Base-by-base conservation (phyloP, 306 rosid genomes). In the Elaeagnus macrophylla region DNA sequence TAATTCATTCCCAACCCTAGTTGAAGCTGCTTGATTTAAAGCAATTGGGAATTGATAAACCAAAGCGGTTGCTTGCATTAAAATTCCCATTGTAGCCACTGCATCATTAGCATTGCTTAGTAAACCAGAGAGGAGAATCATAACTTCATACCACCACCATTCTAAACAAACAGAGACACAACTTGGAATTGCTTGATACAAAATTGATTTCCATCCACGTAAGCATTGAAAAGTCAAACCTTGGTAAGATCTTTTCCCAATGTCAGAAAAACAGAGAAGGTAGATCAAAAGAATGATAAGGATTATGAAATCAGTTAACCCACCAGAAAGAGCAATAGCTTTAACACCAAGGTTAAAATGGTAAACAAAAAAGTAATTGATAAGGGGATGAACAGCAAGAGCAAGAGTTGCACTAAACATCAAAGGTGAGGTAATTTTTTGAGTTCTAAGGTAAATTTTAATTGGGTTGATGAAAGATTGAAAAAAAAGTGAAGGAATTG, bases 71-170 rank as follows among this genome's bases (percentile, higher is more conserved):
- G 78, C 78, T 32, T 81, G 83, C 12, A 77, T 74, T 10, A 77
- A 54, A 37, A 74, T 71, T 15, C 83, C 83, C 71, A 61, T 61
- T 8, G 78, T 17, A 42, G 83, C 73, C 12, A 80, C 51, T 0
- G 76, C 39, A 1, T 77, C 78, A 0, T 59, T 35, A 2, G 71
- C 66, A 39, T 74, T 64, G 4, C 3, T 0, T 12, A 80, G 40
- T 6, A 70, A 25, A 3, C 77, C 82, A 0, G 73, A 73, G 36
- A 80, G 45, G 1, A 73, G 7, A 1, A 70, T 68, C 62, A 80
- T 46, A 10, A 80, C 7, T 65, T 79, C 81, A 9, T 80, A 80
- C 82, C 86, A 76, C 82, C 82, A 73, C 86, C 80, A 76, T 37
- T 81, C 81, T 36, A 77, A 49, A 53, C 81, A 77, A 13, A 74